These are phyloP conservation scores for Calonectria hongkongensis DNA, from an alignment of 2,329 filamentous ascomycete species.

Conservation along the genomic window DNA sequence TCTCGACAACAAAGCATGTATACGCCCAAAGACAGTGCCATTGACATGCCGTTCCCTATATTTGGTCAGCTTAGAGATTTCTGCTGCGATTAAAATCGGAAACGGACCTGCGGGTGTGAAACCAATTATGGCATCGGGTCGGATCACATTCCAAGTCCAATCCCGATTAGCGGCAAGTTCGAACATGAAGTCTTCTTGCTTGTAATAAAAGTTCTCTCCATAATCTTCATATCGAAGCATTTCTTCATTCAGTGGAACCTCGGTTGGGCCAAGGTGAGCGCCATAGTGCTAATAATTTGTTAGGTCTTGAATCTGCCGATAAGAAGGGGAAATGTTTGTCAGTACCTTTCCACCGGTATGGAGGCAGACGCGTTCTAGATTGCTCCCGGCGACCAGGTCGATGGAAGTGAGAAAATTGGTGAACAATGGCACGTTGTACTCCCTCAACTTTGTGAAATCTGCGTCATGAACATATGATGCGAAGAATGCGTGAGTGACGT, in stretches of 20 bases:
- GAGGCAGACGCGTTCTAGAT: background rate
- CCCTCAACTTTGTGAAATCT: background rate
- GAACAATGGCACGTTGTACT: slow-evolving; percentile 7
- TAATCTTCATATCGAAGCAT: slow-evolving; percentile 8
- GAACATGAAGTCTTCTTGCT: slow-evolving; percentile 15
- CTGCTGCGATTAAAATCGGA: fast-evolving
- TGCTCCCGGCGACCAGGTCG: background rate
- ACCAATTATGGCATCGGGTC: slow-evolving; percentile 13
- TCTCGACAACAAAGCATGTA: slow-evolving; percentile 11
- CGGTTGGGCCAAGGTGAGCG: slow-evolving; percentile 1
- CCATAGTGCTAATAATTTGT: background rate
- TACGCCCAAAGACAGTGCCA: background rate
- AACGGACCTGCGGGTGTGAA: slow-evolving; percentile 1
- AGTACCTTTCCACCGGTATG: slow-evolving; percentile 18
- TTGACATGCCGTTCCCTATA: slow-evolving; percentile 5
- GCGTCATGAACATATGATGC: slow-evolving; percentile 1
- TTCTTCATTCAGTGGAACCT: background rate
- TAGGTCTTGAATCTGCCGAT: background rate
- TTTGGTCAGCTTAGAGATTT: background rate
- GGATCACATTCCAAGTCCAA: slow-evolving; percentile 6
- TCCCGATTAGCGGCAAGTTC: background rate
- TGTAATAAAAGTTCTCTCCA: slow-evolving; percentile 20
- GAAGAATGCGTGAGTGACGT: slow-evolving; percentile 7
- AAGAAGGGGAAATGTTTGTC: background rate
- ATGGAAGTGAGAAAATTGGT: slow-evolving; percentile 15